Conservation (phyloP, 495 filamentous ascomycete species). For the Penicillium samsonianum region DNA sequence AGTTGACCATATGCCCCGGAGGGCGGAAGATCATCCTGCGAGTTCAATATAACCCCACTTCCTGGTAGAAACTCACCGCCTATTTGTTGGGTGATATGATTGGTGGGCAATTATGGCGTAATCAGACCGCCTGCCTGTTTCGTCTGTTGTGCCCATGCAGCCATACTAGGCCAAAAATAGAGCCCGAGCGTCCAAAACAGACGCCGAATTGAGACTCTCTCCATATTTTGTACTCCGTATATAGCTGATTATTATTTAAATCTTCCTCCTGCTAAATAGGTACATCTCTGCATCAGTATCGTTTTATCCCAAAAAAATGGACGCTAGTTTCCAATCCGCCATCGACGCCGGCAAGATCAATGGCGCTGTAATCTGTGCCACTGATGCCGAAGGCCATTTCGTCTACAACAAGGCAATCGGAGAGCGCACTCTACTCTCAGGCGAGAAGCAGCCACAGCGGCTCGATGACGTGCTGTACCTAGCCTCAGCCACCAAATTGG, state of each 20-base stretch:
- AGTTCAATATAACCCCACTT: not conserved
- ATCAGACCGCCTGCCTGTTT: not conserved
- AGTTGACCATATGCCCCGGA: conserved; percentile 79
- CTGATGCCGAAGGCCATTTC: conserved; percentile 25
- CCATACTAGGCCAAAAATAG: not conserved
- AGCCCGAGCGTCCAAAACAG: not conserved
- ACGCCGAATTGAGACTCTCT: too few relatives aligned
- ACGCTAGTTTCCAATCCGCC: conserved; percentile 29
- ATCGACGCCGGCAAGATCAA: conserved; percentile 31
- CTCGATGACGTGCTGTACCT: conserved; percentile 37
- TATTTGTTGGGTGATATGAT: not conserved
- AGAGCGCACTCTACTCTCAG: conserved; percentile 38
- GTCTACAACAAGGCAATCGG: conserved; percentile 32
- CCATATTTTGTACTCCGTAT: too few relatives aligned
- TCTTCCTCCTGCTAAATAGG: not conserved
- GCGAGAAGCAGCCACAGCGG: conserved; percentile 37
- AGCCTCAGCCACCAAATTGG: conserved; percentile 28
- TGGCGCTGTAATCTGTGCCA: conserved; percentile 30
- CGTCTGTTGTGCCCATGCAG: not conserved
- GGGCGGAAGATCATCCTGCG: conserved; percentile 38
- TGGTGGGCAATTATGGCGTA: too few relatives aligned
- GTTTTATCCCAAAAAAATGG: conserved; percentile 16
- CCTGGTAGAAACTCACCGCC: not conserved
- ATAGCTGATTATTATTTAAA: too few relatives aligned
- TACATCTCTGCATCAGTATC: not conserved